Evolutionary conservation across 768 basidiomycete genomes (phyloP).

Genomic region (Leccinum imitatum): DNA sequence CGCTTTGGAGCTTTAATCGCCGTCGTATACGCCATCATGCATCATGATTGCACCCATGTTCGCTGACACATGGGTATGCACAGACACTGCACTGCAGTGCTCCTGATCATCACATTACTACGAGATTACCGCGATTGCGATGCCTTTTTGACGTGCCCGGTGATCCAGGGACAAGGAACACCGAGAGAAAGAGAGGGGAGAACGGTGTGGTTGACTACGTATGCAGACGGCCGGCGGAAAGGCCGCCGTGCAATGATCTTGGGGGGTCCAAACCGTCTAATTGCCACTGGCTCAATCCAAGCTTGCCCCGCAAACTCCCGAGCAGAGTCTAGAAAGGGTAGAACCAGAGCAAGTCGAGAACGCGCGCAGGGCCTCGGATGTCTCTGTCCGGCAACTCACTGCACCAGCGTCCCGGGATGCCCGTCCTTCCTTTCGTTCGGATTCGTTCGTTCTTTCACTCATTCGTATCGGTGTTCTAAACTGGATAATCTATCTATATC

Average conservation of each 20-base stretch:
- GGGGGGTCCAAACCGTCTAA: background rate
- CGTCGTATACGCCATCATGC: background rate
- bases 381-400: background rate
- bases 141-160: slow-evolving; percentile 1
- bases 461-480: slow-evolving; percentile 3
- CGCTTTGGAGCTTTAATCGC: slow-evolving; percentile 3
- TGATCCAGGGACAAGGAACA: slow-evolving; percentile 3
- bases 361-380: background rate
- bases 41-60: background rate
- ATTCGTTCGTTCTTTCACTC: background rate
- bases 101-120: slow-evolving; percentile 8
- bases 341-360: background rate
- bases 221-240: slow-evolving; percentile 6
- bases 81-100: background rate
- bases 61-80: background rate
- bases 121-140: slow-evolving; percentile 11
- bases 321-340: background rate
- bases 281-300: background rate
- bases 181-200: slow-evolving; percentile 4
- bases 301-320: slow-evolving; percentile 3
- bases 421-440: background rate
- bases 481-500: background rate
- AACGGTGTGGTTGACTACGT: background rate
- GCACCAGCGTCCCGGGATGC: background rate
- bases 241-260: slow-evolving; percentile 4